phyloP scores from a whole-genome alignment of 345 rosid species.

The Sisymbrium altissimum region DNA sequence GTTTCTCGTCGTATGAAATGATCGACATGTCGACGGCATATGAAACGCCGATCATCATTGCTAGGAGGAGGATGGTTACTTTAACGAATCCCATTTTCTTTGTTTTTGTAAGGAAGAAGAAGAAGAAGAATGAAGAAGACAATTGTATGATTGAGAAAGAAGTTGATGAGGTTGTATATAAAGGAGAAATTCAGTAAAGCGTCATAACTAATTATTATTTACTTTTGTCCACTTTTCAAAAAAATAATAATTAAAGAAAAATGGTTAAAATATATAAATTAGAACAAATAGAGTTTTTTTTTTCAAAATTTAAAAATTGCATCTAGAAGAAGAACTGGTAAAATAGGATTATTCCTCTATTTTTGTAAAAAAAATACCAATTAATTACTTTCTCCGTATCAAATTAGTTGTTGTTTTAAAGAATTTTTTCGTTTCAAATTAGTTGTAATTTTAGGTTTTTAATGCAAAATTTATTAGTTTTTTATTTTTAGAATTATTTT shows the following conservation, averaged over 20 bases:
- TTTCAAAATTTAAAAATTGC: background rate
- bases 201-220: background rate
- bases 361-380: background rate
- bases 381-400: no score
- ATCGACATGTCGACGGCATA: constrained; percentile 81
- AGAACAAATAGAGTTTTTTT: background rate
- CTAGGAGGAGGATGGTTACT: constrained; percentile 36
- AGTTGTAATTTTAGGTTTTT: no score
- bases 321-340: background rate
- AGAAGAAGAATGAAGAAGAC: background rate
- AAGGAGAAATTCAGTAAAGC: constrained; percentile 3
- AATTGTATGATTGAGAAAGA: constrained; percentile 5
- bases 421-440: no score
- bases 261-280: background rate
- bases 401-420: no score
- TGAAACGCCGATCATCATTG: constrained; percentile 44
- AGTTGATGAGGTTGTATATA: constrained; percentile 12
- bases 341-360: background rate
- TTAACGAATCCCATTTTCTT: constrained; percentile 42
- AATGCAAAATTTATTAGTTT: no score
- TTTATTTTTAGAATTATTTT: no score
- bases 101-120: background rate
- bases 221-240: background rate
- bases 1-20: constrained; percentile 57
- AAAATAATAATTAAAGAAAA: background rate